phyloP scores from a whole-genome alignment of 805 yeast genomes.

The Saccharomyces paradoxus region DNA sequence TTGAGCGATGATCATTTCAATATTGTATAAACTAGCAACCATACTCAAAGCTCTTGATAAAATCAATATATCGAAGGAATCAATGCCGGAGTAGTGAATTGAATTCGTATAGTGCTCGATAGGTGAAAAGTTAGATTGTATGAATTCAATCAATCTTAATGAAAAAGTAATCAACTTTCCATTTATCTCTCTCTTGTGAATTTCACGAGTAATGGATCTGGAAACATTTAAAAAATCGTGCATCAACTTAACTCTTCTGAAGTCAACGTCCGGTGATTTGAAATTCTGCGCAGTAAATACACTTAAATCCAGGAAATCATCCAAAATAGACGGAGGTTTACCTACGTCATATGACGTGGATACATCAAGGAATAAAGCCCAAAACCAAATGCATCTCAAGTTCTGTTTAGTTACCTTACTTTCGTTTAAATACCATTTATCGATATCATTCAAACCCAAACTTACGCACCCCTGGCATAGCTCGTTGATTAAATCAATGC shows the following conservation, averaged over 20 bases:
- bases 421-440: conserved; percentile 13
- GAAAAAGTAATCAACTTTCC: conserved; percentile 7
- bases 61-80: conserved; percentile 18
- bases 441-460: conserved; percentile 20
- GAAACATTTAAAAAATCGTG: conserved; percentile 10
- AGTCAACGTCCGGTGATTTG: neutral
- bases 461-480: conserved; percentile 16
- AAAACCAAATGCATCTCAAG: conserved; percentile 17
- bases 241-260: conserved; percentile 6
- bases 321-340: conserved; percentile 17
- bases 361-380: conserved; percentile 23
- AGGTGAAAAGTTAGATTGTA: conserved; percentile 12
- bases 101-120: conserved; percentile 12
- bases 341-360: conserved; percentile 25
- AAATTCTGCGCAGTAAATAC: neutral
- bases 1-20: conserved; percentile 10
- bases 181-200: conserved; percentile 6
- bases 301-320: conserved; percentile 9
- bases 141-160: conserved; percentile 8
- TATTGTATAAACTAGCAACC: conserved; percentile 16
- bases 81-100: conserved; percentile 10
- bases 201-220: conserved; percentile 9
- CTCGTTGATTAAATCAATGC: conserved; percentile 13
- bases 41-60: conserved; percentile 18
- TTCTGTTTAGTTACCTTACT: neutral